Conservation (phyloP, 371 early-diverging fungal species). For the Mortierella sp. region DNA sequence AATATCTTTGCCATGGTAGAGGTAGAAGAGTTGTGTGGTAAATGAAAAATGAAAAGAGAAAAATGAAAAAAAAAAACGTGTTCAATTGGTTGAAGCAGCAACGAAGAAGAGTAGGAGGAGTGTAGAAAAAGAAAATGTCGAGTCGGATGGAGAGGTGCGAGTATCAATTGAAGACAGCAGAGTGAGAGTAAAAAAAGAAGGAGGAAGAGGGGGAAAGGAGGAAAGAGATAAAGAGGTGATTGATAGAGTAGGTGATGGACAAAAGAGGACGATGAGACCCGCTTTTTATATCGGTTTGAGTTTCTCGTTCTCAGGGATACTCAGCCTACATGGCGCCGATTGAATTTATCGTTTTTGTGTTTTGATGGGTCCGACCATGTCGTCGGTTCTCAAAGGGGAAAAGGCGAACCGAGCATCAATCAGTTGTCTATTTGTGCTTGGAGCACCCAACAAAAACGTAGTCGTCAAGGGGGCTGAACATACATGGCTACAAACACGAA, state of each 20-base stretch:
- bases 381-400: neutral
- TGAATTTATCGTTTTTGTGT: neutral
- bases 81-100: too few species aligned
- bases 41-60: neutral
- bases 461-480: neutral
- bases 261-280: neutral
- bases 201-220: neutral
- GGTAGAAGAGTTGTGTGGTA: neutral
- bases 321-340: neutral
- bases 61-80: neutral
- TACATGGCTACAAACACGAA: neutral
- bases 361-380: neutral
- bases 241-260: neutral
- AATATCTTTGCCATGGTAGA: conserved; percentile 2
- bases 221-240: neutral
- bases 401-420: neutral
- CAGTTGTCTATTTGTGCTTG: neutral
- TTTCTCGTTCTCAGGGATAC: neutral
- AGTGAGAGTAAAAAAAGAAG: neutral
- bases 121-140: too few species aligned
- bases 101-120: too few species aligned
- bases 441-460: neutral
- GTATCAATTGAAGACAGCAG: too few species aligned
- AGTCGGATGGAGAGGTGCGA: too few species aligned
- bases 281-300: too few species aligned